A percentile compares a stretch with the other conserved stretches of the same genome.
These are phyloP conservation scores for Curvularia verruculosa DNA, from an alignment of 2,329 filamentous ascomycete genomes.

Conservation along the genomic window DNA sequence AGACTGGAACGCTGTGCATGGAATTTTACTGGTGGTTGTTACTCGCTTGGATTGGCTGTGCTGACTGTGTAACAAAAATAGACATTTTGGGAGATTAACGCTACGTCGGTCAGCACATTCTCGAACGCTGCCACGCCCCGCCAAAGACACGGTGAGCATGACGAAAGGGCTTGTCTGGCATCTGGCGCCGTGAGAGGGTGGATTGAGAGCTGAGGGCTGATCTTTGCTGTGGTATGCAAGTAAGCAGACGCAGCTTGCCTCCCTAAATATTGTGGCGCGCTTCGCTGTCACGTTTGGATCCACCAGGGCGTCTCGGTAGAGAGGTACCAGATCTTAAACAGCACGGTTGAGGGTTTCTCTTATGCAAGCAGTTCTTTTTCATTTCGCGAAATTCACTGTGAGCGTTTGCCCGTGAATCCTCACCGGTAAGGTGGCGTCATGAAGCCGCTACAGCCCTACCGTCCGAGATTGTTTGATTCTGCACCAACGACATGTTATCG, in stretches of 20 bases:
- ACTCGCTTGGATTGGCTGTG: background rate
- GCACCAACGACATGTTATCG: background rate
- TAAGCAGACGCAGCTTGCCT: slow-evolving; percentile 16
- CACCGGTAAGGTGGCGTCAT: slow-evolving; percentile 1
- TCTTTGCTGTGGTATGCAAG: slow-evolving; percentile 20
- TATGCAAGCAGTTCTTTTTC: slow-evolving; percentile 11
- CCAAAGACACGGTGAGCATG: slow-evolving; percentile 5
- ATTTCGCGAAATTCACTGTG: slow-evolving; percentile 1
- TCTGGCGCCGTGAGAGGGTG: slow-evolving; percentile 6
- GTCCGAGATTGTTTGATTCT: too few relatives aligned
- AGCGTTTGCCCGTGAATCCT: background rate
- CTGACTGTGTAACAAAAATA: background rate
- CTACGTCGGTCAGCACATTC: background rate
- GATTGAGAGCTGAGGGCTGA: slow-evolving; percentile 7
- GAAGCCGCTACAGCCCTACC: background rate
- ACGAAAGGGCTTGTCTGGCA: slow-evolving; percentile 12
- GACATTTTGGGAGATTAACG: background rate
- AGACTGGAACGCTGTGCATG: background rate
- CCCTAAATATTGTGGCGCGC: slow-evolving; percentile 39
- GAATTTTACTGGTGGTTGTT: background rate
- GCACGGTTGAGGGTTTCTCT: slow-evolving; percentile 14
- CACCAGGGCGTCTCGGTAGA: slow-evolving; percentile 6
- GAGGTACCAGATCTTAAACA: slow-evolving; percentile 14
- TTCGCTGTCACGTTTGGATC: slow-evolving; percentile 16
- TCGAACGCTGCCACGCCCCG: background rate